A percentile compares a stretch with the other conserved stretches of the same genome.
Evolutionary conservation across 1,284 basidiomycete species (phyloP).

Genomic region (Austropuccinia psidii): DNA sequence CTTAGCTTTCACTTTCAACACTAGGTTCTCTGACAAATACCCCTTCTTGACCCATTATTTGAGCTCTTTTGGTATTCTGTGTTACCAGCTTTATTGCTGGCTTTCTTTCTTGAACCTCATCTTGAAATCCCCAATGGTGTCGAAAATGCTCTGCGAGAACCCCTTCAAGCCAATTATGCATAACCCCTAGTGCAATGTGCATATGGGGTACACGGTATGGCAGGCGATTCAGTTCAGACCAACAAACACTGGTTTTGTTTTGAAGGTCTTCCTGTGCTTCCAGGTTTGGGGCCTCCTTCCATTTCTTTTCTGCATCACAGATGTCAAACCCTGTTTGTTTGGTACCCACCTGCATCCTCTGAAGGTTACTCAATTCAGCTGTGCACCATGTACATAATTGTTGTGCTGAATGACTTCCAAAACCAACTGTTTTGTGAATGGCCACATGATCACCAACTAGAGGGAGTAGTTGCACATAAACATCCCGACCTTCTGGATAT

Average conservation of each 20-base stretch:
- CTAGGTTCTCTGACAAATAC: too few relatives aligned
- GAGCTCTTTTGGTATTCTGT: not conserved
- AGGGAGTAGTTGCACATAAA: not conserved
- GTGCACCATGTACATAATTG: not conserved
- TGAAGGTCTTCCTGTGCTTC: not conserved
- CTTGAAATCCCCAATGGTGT: not conserved
- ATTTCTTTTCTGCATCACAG: not conserved
- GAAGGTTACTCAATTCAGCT: not conserved
- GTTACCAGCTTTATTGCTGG: not conserved
- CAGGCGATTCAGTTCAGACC: conserved; percentile 17
- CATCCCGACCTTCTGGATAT: not conserved
- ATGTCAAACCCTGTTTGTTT: not conserved
- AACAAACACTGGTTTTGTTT: not conserved
- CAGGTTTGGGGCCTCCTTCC: not conserved
- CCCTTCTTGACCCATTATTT: not conserved
- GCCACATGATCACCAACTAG: conserved; percentile 2
- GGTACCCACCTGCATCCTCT: not conserved
- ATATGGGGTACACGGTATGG: not conserved
- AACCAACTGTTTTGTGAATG: conserved; percentile 18
- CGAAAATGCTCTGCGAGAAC: not conserved
- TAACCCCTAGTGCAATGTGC: not conserved
- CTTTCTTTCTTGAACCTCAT: not conserved
- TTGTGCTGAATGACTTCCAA: not conserved
- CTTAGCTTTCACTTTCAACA: not conserved
- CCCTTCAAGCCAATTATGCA: conserved; percentile 22